Percentiles rank a stretch among this genome's conserved stretches.
These are phyloP conservation scores for Tylopilus sp. DNA, from an alignment of 1,284 basidiomycete genomes.

Conservation along the genomic window DNA sequence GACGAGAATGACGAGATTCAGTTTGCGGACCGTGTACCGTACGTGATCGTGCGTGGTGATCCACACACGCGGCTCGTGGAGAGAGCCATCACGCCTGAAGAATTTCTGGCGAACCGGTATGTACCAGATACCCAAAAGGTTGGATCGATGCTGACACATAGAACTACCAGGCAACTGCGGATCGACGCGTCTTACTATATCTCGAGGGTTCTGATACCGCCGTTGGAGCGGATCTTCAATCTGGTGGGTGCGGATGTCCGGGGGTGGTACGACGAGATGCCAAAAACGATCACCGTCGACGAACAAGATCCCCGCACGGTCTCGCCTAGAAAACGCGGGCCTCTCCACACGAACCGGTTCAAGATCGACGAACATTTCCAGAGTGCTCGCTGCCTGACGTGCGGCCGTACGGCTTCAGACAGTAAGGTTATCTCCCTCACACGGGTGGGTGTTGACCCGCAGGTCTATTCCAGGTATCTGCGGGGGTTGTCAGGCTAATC, in stretches of 20 bases:
- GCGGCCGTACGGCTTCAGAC: conserved; percentile 52
- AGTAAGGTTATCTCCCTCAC: too few species aligned
- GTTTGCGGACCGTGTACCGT: conserved; percentile 92
- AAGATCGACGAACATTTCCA: conserved; percentile 77
- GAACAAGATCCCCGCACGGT: conserved; percentile 22
- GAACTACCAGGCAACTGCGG: conserved; percentile 18
- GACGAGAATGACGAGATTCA: conserved; percentile 86
- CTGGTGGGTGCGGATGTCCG: conserved; percentile 88
- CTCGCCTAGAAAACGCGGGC: conserved; percentile 49
- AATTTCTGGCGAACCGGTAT: conserved; percentile 71
- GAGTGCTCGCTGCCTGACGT: conserved; percentile 69
- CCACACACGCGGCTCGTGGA: conserved; percentile 74
- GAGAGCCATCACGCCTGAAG: conserved; percentile 76
- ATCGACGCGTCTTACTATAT: conserved; percentile 76
- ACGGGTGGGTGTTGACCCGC: too few species aligned
- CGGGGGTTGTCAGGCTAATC: conserved; percentile 51
- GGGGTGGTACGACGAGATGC: conserved; percentile 89
- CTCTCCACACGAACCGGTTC: conserved; percentile 33
- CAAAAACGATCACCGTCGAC: conserved; percentile 44
- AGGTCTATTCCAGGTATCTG: conserved; percentile 57
- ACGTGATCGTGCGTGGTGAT: conserved; percentile 75
- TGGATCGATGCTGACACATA: neutral
- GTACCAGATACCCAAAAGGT: conserved; percentile 9
- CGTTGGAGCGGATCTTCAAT: conserved; percentile 87
- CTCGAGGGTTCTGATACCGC: conserved; percentile 81